phyloP scores from a whole-genome alignment of 2,329 filamentous ascomycete species.

The Colletotrichum kahawae region DNA sequence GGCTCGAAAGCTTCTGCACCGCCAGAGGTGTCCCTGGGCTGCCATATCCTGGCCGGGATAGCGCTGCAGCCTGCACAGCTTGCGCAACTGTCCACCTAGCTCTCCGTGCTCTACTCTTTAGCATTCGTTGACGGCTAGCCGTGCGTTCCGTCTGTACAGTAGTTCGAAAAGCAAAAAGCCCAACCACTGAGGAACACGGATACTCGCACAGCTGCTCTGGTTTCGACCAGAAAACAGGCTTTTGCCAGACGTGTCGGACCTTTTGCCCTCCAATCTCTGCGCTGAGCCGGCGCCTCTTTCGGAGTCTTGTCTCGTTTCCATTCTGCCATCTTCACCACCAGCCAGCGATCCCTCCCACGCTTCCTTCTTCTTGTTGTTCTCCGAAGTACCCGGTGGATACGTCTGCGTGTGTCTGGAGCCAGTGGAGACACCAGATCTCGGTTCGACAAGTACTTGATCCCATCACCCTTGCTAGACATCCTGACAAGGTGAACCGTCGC shows the following conservation, averaged over 20 bases:
- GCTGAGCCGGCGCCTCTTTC: conserved; percentile 4
- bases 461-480: conserved; percentile 8
- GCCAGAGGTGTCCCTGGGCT: background rate
- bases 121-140: conserved; percentile 7
- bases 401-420: conserved; percentile 12
- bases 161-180: background rate
- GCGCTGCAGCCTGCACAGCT: background rate
- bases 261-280: conserved; percentile 11
- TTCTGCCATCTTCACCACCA: conserved; percentile 16
- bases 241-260: conserved; percentile 11
- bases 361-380: background rate
- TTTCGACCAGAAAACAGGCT: conserved; percentile 15
- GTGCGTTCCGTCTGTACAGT: conserved; percentile 16
- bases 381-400: conserved; percentile 13
- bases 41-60: background rate
- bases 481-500: conserved; percentile 14
- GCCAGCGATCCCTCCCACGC: background rate
- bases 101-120: background rate
- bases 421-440: conserved; percentile 16
- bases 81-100: background rate
- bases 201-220: conserved; percentile 6
- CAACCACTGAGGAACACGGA: conserved; percentile 2
- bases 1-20: background rate
- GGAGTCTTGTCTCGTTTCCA: conserved; percentile 2
- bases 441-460: conserved; percentile 10